These are phyloP conservation scores for Ceratonia siliqua DNA, from an alignment of 306 rosid species.

Conservation along the genomic window DNA sequence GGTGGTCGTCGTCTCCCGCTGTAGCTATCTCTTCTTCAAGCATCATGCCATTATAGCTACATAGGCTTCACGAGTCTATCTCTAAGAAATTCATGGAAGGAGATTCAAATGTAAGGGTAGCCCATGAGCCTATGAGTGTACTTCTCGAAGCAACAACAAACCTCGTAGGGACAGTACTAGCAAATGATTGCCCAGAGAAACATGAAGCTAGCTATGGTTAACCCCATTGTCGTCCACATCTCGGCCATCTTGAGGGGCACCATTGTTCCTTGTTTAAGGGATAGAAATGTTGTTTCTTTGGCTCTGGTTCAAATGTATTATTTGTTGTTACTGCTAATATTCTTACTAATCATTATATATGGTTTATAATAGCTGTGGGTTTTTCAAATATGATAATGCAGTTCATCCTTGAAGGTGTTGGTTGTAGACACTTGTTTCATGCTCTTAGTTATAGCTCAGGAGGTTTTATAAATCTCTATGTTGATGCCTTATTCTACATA, in stretches of 20 bases:
- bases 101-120: constrained; percentile 70
- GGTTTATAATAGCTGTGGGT: no score
- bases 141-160: constrained; percentile 54
- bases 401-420: no score
- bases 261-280: constrained; percentile 25
- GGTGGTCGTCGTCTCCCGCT: no score
- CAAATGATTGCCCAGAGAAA: constrained; percentile 77
- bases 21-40: no score
- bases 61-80: constrained; percentile 81
- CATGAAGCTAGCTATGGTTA: constrained; percentile 82
- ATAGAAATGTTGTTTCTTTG: background rate
- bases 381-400: no score
- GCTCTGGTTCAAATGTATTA: no score
- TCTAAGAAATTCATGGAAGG: constrained; percentile 76
- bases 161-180: constrained; percentile 80
- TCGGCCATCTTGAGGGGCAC: constrained; percentile 53
- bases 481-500: background rate
- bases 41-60: constrained; percentile 73
- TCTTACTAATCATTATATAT: no score
- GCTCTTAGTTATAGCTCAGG: background rate
- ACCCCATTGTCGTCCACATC: constrained; percentile 79
- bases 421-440: background rate
- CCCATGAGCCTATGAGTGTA: constrained; percentile 44
- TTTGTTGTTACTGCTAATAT: no score
- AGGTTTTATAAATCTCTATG: background rate